Evolutionary conservation across 805 yeast genomes (phyloP).

Genomic region (Starmerella ratchasimensis): DNA sequence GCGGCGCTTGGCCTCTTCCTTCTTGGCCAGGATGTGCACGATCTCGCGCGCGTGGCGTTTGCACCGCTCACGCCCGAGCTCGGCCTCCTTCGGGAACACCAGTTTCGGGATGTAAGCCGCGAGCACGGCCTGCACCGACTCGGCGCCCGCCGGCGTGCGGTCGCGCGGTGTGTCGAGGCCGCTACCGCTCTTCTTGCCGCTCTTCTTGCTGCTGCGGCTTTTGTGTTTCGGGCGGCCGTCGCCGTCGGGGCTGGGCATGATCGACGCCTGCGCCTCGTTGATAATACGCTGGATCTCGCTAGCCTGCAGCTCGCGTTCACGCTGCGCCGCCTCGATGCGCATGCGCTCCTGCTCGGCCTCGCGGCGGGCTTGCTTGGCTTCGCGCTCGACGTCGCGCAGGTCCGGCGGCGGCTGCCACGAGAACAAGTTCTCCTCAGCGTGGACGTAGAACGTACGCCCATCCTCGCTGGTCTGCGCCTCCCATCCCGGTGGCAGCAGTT

Average conservation of each 20-base stretch:
- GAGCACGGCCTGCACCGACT: conserved; percentile 26
- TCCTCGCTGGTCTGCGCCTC: conserved; percentile 38
- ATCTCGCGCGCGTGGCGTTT: conserved; percentile 73
- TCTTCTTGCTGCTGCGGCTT: background rate
- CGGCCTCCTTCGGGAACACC: conserved; percentile 48
- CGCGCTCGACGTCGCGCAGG: conserved; percentile 19
- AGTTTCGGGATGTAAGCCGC: conserved; percentile 72
- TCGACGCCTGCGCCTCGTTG: conserved; percentile 13
- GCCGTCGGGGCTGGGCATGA: background rate
- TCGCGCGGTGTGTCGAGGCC: background rate
- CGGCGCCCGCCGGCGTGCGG: background rate
- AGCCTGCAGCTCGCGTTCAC: conserved; percentile 23
- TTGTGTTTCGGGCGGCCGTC: too few species aligned
- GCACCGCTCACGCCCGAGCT: conserved; percentile 56
- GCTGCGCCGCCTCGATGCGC: conserved; percentile 8
- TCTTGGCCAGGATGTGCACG: conserved; percentile 48
- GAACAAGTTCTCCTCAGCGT: conserved; percentile 34
- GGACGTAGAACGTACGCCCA: conserved; percentile 40
- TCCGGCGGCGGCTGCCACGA: conserved; percentile 48
- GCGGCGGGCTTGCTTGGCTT: conserved; percentile 14
- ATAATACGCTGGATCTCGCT: conserved; percentile 26
- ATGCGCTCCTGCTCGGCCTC: conserved; percentile 3
- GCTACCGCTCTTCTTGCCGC: background rate
- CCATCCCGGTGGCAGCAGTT: conserved; percentile 50
- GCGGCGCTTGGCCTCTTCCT: conserved; percentile 33